Conservation (phyloP, 1,284 basidiomycete species). For the Cryptococcus hybrid region DNA sequence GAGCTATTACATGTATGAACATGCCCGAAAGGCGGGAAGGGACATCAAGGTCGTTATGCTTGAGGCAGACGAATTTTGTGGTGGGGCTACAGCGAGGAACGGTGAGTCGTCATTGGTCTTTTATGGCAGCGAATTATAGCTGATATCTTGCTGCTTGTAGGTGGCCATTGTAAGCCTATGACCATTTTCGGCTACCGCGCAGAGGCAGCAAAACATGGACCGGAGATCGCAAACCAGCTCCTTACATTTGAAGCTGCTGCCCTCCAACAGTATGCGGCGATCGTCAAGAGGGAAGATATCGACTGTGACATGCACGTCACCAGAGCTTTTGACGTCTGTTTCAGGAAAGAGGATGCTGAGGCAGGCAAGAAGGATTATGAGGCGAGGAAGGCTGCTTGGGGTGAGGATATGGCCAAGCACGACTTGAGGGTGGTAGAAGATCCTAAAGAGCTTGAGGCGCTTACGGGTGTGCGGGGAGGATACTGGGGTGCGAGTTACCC, state of each 20-base stretch:
- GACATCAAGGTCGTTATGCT: conserved; percentile 34
- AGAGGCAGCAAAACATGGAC: conserved; percentile 28
- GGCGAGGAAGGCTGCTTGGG: conserved; percentile 14
- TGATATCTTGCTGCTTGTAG: conserved; percentile 1
- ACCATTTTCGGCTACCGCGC: conserved; percentile 33
- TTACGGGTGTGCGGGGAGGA: conserved; percentile 22
- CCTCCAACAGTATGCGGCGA: conserved; percentile 18
- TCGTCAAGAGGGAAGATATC: conserved; percentile 25
- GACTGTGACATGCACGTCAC: conserved; percentile 39
- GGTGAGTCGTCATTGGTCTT: conserved; percentile 14
- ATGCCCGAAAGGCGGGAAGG: conserved; percentile 11
- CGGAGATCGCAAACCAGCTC: conserved; percentile 25
- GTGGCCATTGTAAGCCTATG: conserved; percentile 43
- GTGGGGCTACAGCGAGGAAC: conserved; percentile 42
- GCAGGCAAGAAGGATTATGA: conserved; percentile 14
- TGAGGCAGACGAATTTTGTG: conserved; percentile 40
- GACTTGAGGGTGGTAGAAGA: conserved; percentile 18
- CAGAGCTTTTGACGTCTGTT: conserved; percentile 33
- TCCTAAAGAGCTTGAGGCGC: conserved; percentile 12
- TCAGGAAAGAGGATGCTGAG: conserved; percentile 19
- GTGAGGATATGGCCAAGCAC: conserved; percentile 6
- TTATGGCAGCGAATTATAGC: not conserved
- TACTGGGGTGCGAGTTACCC: conserved; percentile 26
- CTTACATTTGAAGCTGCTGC: conserved; percentile 23
- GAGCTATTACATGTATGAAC: conserved; percentile 23